phyloP scores from a whole-genome alignment of 306 rosid species.

The Lablab purpureus region DNA sequence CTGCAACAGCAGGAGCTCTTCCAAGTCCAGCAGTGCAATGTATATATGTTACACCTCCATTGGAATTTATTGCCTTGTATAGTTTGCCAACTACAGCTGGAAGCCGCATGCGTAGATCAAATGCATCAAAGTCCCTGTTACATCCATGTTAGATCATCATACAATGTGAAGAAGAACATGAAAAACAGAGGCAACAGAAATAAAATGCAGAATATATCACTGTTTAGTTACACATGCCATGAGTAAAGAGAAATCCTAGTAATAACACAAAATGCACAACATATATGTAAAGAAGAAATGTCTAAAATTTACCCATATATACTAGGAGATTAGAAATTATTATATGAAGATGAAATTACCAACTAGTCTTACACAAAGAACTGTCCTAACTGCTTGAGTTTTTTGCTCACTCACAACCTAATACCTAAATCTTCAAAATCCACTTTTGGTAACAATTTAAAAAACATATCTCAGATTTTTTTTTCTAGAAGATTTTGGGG shows the following conservation, averaged over 20 bases:
- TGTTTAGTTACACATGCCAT: constrained; percentile 13
- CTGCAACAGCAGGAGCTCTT: constrained; percentile 95
- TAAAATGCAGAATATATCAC: constrained; percentile 15
- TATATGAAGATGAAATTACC: constrained; percentile 26
- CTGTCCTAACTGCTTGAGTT: neutral
- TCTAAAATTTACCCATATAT: constrained; percentile 3
- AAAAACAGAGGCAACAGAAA: constrained; percentile 30
- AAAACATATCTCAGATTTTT: neutral
- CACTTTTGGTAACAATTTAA: neutral
- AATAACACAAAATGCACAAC: constrained; percentile 1
- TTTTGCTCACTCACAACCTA: neutral
- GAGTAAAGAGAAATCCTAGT: constrained; percentile 33
- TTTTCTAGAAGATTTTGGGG: neutral
- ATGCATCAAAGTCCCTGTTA: constrained; percentile 90
- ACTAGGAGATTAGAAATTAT: constrained; percentile 22
- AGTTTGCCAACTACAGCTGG: constrained; percentile 86
- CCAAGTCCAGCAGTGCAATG: constrained; percentile 99
- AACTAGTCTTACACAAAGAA: constrained; percentile 22
- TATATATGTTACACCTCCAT: constrained; percentile 88
- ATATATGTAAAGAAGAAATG: constrained; percentile 19
- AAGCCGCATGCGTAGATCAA: constrained; percentile 79
- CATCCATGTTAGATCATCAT: constrained; percentile 45
- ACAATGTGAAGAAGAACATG: constrained; percentile 41
- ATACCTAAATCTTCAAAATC: constrained; percentile 20
- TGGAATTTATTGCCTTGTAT: constrained; percentile 72